A percentile compares a stretch with the other conserved stretches of the same genome.
phyloP scores from a whole-genome alignment of 495 filamentous ascomycete species.

The Trichoderma asperelloides region DNA sequence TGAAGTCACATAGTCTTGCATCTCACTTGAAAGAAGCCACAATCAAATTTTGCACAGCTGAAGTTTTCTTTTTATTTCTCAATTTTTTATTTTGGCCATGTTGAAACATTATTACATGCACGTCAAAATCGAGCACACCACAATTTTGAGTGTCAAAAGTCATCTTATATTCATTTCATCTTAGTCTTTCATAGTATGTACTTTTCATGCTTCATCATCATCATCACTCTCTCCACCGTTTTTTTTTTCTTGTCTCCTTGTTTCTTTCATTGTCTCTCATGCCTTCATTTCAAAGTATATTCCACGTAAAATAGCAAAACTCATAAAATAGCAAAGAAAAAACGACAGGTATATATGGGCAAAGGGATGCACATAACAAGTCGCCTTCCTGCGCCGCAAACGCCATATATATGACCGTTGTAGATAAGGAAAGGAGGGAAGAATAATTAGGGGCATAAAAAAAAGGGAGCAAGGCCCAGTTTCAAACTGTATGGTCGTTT shows the following conservation, averaged over 20 bases:
- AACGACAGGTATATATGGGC: background rate
- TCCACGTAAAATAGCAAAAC: background rate
- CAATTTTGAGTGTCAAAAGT: background rate
- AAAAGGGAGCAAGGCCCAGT: background rate
- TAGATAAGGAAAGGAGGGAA: background rate
- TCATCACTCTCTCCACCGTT: background rate
- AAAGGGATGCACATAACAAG: background rate
- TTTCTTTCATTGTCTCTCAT: background rate
- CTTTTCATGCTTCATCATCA: slow-evolving; percentile 6
- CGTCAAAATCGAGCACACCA: background rate
- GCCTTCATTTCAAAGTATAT: background rate
- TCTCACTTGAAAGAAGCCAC: no score
- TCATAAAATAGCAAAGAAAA: background rate
- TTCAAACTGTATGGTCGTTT: background rate
- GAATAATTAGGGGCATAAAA: background rate
- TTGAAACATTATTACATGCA: no score
- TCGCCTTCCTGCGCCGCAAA: background rate
- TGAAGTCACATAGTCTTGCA: background rate
- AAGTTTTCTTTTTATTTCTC: no score
- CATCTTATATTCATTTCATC: slow-evolving; percentile 4
- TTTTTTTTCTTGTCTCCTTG: background rate
- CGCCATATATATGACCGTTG: background rate
- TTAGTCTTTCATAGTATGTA: slow-evolving; percentile 1
- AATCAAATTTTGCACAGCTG: no score
- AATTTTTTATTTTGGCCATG: no score